Base-by-base conservation (phyloP, 805 yeast genomes). In the Tetrapisispora taiwanensis region DNA sequence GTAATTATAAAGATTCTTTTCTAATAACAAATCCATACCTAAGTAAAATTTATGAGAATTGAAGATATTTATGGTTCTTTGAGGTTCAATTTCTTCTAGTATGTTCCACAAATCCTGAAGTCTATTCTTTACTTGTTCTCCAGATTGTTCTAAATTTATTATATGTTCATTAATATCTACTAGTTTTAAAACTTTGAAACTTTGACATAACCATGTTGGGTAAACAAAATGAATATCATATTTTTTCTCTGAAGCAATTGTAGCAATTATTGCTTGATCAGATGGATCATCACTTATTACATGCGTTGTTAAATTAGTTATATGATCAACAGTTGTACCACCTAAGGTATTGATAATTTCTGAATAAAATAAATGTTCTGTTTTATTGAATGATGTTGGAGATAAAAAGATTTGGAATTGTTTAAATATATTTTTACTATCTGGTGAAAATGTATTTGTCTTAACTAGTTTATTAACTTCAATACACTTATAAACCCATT, bases 301-400 rank as follows among this genome's bases (percentile, higher is more conserved):
- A 68, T 90, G 97, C 0, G 96, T 85, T 1, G 95, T 84, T 50
- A 74, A 75, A 43, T 74, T 73, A 8, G 86, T 79, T 27, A 89
- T 66, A 15, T 55, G 52, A 47, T 81, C 82, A 34, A 76, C 66
- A 54, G 70, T 78, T 30, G 75, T 79, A 3, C 95, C 97, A 1
- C 97, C 97, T 47, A 84, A 71, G 1, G 84, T 79, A 18, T 74
- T 63, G 1, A 67, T 46, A 30, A 63, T 42, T 2, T 81, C 81
- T 0, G 83, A 85, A 7, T 79, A 80, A 50, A 78, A 73, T 14
- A 85, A 70, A n/a, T 75, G 76, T 44, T 80, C 89, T 39, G 74
- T 71, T 49, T 81, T 87, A 4, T 78, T 77, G 1, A 66, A 67
- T 0, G 79, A 71, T 18, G 78, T 59, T 22, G 75, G 74, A 13